phyloP scores from a whole-genome alignment of 164 flowering plant species.

The Taxillus chinensis region DNA sequence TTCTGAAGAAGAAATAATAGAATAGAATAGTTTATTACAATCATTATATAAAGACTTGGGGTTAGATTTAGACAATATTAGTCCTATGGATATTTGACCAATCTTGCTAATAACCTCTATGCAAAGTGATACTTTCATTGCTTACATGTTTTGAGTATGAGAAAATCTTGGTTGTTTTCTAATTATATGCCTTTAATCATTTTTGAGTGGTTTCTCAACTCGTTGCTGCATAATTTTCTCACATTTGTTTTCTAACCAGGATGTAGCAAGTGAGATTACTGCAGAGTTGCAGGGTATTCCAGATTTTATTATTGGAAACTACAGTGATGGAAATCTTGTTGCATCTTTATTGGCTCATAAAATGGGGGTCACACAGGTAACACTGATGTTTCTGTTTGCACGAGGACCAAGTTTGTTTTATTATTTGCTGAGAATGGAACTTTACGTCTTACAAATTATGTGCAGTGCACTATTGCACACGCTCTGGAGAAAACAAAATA shows the following conservation, averaged over 20 bases:
- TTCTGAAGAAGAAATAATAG: too few relatives aligned
- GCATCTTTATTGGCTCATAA: slow-evolving; percentile 75
- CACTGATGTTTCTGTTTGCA: slow-evolving; percentile 2
- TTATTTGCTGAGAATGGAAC: neutral
- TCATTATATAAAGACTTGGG: too few relatives aligned
- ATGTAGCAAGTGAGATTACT: slow-evolving; percentile 62
- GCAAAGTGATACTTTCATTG: too few relatives aligned
- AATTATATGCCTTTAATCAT: neutral
- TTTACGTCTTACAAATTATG: neutral
- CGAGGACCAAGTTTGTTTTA: neutral
- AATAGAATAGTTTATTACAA: too few relatives aligned
- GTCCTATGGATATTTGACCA: too few relatives aligned
- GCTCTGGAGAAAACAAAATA: slow-evolving; percentile 98
- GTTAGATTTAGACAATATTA: too few relatives aligned
- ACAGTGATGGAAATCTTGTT: slow-evolving; percentile 98
- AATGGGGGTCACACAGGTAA: slow-evolving; percentile 89
- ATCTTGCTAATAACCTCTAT: too few relatives aligned
- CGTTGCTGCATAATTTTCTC: neutral
- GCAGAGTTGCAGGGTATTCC: slow-evolving; percentile 86
- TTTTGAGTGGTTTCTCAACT: neutral
- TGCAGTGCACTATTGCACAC: slow-evolving; percentile 90
- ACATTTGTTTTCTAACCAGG: slow-evolving; percentile 33
- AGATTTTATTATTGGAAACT: slow-evolving; percentile 91
- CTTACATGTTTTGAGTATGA: too few relatives aligned
- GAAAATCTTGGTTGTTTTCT: too few relatives aligned